Evolutionary conservation across 2,329 filamentous ascomycete species (phyloP).

Genomic region (Tolypocladium tropicale): DNA sequence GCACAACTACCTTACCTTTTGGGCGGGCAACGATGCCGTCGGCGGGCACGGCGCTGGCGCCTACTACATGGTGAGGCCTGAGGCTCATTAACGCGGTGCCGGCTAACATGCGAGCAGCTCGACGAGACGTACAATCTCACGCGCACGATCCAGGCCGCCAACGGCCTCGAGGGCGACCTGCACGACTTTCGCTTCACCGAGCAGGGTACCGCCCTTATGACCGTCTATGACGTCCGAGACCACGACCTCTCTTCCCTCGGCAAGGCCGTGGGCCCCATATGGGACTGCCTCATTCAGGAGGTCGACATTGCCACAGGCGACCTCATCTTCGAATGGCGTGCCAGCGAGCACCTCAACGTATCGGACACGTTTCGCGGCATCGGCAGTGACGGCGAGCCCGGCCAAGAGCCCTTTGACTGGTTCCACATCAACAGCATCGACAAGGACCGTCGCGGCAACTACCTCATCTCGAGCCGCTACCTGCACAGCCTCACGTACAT

Average conservation of each 20-base stretch:
- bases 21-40: constrained; percentile 27
- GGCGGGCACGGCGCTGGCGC: constrained; percentile 32
- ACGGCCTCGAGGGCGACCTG: constrained; percentile 20
- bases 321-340: constrained; percentile 26
- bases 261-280: constrained; percentile 1
- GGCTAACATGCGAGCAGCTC: background rate
- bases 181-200: constrained; percentile 27
- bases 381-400: constrained; percentile 13
- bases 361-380: constrained; percentile 8
- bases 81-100: background rate
- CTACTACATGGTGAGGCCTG: constrained; percentile 29
- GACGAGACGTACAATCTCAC: constrained; percentile 4
- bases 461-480: constrained; percentile 15
- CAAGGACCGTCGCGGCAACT: constrained; percentile 21
- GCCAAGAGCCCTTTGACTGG: constrained; percentile 11
- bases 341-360: constrained; percentile 16
- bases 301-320: constrained; percentile 23
- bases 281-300: constrained; percentile 24
- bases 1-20: constrained; percentile 9
- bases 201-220: constrained; percentile 25
- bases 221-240: constrained; percentile 22
- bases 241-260: constrained; percentile 22
- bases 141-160: constrained; percentile 1
- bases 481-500: constrained; percentile 12
- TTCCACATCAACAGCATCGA: constrained; percentile 26